Evolutionary conservation across 2,329 filamentous ascomycete species (phyloP), one percentile per base, ranked within the genome.

Genomic region (Didymella glomerata): DNA sequence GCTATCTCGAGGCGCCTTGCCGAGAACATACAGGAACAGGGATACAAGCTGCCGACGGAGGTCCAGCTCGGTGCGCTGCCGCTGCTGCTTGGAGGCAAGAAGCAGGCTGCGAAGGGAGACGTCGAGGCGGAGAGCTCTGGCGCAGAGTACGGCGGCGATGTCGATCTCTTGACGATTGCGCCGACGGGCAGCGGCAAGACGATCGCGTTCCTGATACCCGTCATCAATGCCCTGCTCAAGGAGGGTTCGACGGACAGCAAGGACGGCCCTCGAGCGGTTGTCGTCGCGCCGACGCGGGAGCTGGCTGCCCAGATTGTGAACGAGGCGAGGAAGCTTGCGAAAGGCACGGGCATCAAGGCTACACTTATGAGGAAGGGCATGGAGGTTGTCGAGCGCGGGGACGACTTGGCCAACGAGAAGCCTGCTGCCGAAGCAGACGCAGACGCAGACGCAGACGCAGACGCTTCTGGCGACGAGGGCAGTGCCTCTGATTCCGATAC

Each of bases 161-260:
- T 94, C 4, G 89, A 99, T 80, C 86, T 99, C 38, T 78, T 99
- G 63, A 91, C 92, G 0, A 88, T 98, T 42, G 95, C 95, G 3
- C 95, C 95, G 1, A 99, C 95, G 0, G 95, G 95, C 24, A 98
- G 94, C 75, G 95, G 95, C 44, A 99, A 99, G 82, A 99, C 95
- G 0, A 82, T 99, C 63, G 92, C 93, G 18, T 99, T 97, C 71
- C 78, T 98, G 69, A 90, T 99, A 41, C 93, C 94, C 0, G 84
- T 93, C 3, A 88, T 99, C 68, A 90, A 96, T 72, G 85, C 86
- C 45, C 88, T 96, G 18, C 64, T 77, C n/a, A 65, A 67, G 3
- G 65, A 74, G 41, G 67, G 67, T 20, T 75, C 73, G 30, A 48
- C 59, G n/a, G 62, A 68, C 9, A 41, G 38, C 7, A 61, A 63